phyloP scores from a whole-genome alignment of 2,329 filamentous ascomycete genomes.

The Phyllosticta paracitricarpa region DNA sequence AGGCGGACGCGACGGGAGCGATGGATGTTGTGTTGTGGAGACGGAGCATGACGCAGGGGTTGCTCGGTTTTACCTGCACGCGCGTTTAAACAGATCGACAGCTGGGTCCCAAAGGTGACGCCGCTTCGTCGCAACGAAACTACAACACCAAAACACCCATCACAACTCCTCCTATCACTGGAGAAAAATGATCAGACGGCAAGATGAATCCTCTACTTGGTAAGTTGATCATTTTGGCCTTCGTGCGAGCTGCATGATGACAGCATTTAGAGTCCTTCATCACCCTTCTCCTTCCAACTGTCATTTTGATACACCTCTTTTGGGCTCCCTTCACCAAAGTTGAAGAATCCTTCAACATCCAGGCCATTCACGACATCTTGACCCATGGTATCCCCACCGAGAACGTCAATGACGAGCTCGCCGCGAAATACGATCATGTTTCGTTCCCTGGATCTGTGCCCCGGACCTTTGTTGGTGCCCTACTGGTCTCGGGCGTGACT shows the following conservation, averaged over 20 bases:
- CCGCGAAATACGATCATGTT: constrained; percentile 72
- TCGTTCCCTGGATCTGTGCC: constrained; percentile 86
- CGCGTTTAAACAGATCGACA: background rate
- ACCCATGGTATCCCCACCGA: constrained; percentile 62
- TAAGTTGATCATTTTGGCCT: background rate
- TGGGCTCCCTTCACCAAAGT: constrained; percentile 89
- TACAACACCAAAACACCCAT: background rate
- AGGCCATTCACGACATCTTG: constrained; percentile 84
- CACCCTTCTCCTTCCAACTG: constrained; percentile 16
- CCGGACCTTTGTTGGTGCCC: constrained; percentile 75
- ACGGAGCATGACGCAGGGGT: constrained; percentile 7
- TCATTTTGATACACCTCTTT: constrained; percentile 60
- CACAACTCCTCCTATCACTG: background rate
- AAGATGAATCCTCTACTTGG: constrained; percentile 8
- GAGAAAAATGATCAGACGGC: background rate
- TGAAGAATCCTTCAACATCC: constrained; percentile 96
- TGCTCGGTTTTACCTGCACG: background rate
- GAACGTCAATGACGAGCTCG: constrained; percentile 45
- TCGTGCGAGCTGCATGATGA: background rate
- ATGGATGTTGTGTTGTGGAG: constrained; percentile 1
- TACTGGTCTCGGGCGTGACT: constrained; percentile 63
- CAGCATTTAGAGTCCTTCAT: constrained; percentile 1
- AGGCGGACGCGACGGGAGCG: background rate
- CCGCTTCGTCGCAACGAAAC: background rate
- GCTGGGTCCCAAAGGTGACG: background rate